phyloP scores from a whole-genome alignment of 1,284 basidiomycete genomes.

The Heterobasidion parviporum region DNA sequence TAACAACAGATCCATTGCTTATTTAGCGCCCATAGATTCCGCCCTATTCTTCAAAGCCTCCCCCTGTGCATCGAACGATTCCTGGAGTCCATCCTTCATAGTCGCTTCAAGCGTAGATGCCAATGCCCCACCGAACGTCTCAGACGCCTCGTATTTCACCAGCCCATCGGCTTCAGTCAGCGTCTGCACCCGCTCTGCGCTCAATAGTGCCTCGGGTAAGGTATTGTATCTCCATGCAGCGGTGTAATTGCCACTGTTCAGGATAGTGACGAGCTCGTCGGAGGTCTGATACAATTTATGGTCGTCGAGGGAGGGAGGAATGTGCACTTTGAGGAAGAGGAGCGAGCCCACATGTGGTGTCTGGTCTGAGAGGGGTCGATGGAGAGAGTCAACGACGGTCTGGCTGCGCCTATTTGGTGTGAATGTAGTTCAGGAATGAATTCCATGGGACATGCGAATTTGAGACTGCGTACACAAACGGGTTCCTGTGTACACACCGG shows the following conservation, averaged over 20 bases:
- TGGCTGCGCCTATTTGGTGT: conserved; percentile 6
- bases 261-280: conserved; percentile 3
- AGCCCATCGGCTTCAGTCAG: conserved; percentile 20
- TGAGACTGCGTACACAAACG: conserved; percentile 2
- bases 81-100: conserved; percentile 31
- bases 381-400: conserved; percentile 1
- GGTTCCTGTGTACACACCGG: conserved; percentile 3
- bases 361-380: conserved; percentile 1
- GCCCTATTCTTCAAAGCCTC: conserved; percentile 46
- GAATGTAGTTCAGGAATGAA: neutral
- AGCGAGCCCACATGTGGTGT: neutral
- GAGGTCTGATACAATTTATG: neutral
- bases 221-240: conserved; percentile 5
- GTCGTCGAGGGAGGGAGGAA: conserved; percentile 11
- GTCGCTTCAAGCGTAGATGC: conserved; percentile 49
- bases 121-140: conserved; percentile 48
- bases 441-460: neutral
- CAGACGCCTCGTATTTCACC: conserved; percentile 58
- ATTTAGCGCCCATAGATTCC: conserved; percentile 21
- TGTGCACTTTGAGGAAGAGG: conserved; percentile 4
- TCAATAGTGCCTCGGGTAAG: neutral
- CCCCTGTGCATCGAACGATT: conserved; percentile 46
- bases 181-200: conserved; percentile 37
- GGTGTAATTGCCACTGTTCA: conserved; percentile 1
- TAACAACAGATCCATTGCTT: neutral